phyloP scores from a whole-genome alignment of 495 filamentous ascomycete genomes.

The Beverwykella pulmonaria region DNA sequence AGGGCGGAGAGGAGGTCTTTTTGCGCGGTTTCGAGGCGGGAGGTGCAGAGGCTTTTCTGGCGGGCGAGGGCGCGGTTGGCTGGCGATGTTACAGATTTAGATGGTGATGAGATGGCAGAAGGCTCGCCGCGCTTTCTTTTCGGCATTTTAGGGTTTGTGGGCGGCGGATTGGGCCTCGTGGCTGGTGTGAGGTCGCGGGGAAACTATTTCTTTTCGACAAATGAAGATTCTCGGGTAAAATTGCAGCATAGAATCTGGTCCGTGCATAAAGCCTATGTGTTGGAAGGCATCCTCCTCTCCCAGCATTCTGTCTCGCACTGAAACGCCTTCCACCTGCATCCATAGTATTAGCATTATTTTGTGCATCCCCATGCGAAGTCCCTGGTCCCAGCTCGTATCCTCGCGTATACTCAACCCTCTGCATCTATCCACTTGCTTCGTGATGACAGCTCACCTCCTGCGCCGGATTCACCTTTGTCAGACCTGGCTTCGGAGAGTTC shows the following conservation, averaged over 20 bases:
- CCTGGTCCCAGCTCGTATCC: too few relatives aligned
- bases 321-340: too few relatives aligned
- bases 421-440: too few relatives aligned
- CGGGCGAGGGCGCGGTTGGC: conserved; percentile 1
- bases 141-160: conserved; percentile 20
- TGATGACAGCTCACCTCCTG: too few relatives aligned
- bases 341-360: too few relatives aligned
- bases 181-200: neutral
- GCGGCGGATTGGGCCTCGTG: neutral
- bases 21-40: conserved; percentile 61
- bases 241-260: neutral
- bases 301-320: too few relatives aligned
- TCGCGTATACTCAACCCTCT: too few relatives aligned
- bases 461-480: too few relatives aligned
- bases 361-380: too few relatives aligned
- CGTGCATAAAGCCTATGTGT: too few relatives aligned
- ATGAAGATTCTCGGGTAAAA: conserved; percentile 1
- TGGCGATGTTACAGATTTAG: neutral
- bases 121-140: conserved; percentile 28
- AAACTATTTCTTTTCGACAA: neutral
- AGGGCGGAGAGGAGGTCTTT: conserved; percentile 67
- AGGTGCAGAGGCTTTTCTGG: conserved; percentile 47
- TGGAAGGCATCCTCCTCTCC: too few relatives aligned
- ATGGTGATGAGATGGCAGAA: neutral
- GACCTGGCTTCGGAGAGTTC: too few relatives aligned